Evolutionary conservation across 2,329 filamentous ascomycete species (phyloP).

Genomic region (Aspergillus arachidicola): DNA sequence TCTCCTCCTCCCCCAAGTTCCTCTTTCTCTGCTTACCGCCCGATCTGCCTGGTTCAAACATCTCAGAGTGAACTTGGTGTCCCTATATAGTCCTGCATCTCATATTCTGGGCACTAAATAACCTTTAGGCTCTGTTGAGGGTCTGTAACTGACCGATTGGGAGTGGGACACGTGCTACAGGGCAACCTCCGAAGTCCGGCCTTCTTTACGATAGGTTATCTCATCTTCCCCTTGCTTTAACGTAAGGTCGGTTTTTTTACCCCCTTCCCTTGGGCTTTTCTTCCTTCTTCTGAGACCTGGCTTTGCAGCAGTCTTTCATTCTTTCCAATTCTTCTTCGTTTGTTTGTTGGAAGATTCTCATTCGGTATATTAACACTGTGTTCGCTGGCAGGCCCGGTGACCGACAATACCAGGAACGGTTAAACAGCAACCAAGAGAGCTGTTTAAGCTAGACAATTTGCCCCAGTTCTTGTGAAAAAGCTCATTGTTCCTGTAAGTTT

Average conservation of each 20-base stretch:
- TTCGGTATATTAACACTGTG: background rate
- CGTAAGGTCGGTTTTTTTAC: background rate
- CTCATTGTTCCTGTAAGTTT: background rate
- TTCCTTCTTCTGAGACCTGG: background rate
- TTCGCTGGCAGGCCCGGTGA: constrained; percentile 14
- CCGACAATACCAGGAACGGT: constrained; percentile 3
- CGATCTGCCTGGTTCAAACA: background rate
- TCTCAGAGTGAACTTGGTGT: background rate
- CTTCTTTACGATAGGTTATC: constrained; percentile 12
- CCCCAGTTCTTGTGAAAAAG: background rate
- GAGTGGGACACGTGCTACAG: constrained; percentile 29
- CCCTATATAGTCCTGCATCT: background rate
- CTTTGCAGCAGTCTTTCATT: background rate
- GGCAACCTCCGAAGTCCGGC: constrained; percentile 30
- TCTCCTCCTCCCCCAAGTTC: background rate
- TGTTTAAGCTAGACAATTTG: background rate
- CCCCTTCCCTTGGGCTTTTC: constrained; percentile 6
- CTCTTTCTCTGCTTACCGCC: background rate
- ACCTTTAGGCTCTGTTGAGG: background rate
- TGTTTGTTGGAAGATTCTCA: background rate
- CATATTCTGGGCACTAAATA: background rate
- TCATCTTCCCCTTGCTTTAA: constrained; percentile 5
- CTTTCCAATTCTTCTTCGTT: background rate
- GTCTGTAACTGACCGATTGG: constrained; percentile 5
- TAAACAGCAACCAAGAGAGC: background rate